phyloP scores from a whole-genome alignment of 805 yeast genomes.

The Helenozyma rhizophorensis region DNA sequence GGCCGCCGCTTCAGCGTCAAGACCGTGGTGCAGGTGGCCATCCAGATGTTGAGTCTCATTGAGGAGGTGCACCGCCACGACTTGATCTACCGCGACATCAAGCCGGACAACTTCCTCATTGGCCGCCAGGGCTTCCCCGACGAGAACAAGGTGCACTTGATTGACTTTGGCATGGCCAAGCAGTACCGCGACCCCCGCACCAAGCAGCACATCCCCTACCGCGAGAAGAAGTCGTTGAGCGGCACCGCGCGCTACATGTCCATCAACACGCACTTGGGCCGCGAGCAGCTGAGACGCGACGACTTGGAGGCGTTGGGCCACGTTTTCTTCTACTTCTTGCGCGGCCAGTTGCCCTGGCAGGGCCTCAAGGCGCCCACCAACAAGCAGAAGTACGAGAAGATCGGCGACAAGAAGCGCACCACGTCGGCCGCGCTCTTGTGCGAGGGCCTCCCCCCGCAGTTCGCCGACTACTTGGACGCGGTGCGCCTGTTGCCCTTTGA shows the following conservation, averaged over 20 bases:
- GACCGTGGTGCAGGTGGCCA: conserved; percentile 70
- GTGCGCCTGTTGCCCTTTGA: conserved; percentile 71
- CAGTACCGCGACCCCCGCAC: conserved; percentile 79
- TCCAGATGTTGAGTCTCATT: conserved; percentile 71
- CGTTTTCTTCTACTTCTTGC: conserved; percentile 88
- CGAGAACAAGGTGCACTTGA: conserved; percentile 65
- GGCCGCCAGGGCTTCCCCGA: conserved; percentile 58
- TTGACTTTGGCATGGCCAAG: conserved; percentile 86
- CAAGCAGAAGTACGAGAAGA: conserved; percentile 94
- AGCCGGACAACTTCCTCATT: conserved; percentile 78
- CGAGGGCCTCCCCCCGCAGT: conserved; percentile 67
- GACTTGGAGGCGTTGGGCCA: conserved; percentile 94
- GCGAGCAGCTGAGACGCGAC: conserved; percentile 95
- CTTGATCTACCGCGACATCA: conserved; percentile 74
- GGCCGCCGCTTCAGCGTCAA: conserved; percentile 68
- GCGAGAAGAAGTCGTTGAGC: conserved; percentile 92
- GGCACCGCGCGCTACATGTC: conserved; percentile 98
- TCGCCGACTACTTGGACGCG: conserved; percentile 67
- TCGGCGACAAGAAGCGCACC: conserved; percentile 90
- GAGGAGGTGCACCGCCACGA: conserved; percentile 74
- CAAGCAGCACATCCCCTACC: conserved; percentile 79
- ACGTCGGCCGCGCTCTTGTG: conserved; percentile 84
- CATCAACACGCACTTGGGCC: conserved; percentile 92
- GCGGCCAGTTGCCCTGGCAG: conserved; percentile 98
- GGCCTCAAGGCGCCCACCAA: conserved; percentile 96